Percentiles rank a stretch among this genome's conserved stretches.
Conservation (phyloP, 768 basidiomycete species). For the Kwoniella heveanensis region DNA sequence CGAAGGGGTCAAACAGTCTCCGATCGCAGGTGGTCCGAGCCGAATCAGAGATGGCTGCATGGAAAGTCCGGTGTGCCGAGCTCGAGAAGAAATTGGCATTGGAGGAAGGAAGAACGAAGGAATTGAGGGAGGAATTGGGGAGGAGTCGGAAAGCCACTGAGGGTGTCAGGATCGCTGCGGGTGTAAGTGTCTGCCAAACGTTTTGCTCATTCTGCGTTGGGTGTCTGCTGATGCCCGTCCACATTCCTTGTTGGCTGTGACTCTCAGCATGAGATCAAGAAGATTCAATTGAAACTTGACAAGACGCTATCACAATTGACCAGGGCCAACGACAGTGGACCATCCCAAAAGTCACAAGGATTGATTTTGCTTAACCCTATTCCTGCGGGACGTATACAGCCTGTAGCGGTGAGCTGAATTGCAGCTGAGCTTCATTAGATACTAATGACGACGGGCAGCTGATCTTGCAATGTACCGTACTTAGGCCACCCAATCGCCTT, state of each 20-base stretch:
- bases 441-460: not conserved
- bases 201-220: not conserved
- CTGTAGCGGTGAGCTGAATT: constrained; percentile 29
- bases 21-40: constrained; percentile 18
- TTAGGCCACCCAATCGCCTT: constrained; percentile 33
- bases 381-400: constrained; percentile 16
- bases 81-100: constrained; percentile 28
- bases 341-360: constrained; percentile 28
- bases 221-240: not conserved
- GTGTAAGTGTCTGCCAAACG: constrained; percentile 19
- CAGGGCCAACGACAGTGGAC: constrained; percentile 31
- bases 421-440: not conserved
- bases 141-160: constrained; percentile 48
- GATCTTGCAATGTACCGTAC: not conserved
- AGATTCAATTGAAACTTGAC: constrained; percentile 44
- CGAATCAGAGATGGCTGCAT: constrained; percentile 32
- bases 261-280: constrained; percentile 46
- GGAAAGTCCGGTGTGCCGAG: constrained; percentile 36
- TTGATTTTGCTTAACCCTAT: constrained; percentile 46
- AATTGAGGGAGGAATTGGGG: constrained; percentile 39
- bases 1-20: constrained; percentile 14
- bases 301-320: constrained; percentile 38
- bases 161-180: constrained; percentile 41
- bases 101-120: constrained; percentile 35
- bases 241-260: not conserved